Base-by-base conservation (phyloP, 2,329 filamentous ascomycete species). In the Hypomyces perniciosus region DNA sequence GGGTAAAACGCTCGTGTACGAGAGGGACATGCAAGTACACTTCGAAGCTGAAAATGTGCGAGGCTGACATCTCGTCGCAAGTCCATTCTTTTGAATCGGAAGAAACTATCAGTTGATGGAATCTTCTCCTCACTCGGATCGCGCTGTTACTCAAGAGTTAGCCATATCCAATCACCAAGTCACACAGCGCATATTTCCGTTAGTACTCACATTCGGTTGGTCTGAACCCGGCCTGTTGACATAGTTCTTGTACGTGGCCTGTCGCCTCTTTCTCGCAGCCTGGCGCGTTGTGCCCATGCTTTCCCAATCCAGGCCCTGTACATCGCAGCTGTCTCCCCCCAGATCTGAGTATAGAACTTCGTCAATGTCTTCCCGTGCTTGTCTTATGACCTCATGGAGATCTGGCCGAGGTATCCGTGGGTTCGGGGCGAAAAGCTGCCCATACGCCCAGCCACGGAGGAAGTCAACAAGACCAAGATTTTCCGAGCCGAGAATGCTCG, bases 1-100 rank as follows among this genome's bases (percentile, higher is more conserved):
- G 81, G 76, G 58, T 84, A 85, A 60, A 79, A 85, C 7, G 74
- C 72, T 39, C 77, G 75, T 6, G 75, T 77, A 31, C 76, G 72
- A 7, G 78, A 79, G 5, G 78, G 72, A 58, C 76, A 77, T 2
- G 79, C 79, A 20, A 86, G 66, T 12, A 84, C 70, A 58, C 83
- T 84, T 40, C 83, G 79, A 9, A 86, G 70, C 61, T 86, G 83
- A 54, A 85, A 86, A 65, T 86, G 83, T n/a, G 79, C 71, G 13
- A 85, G 65, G 54, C 75, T 70, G 27, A 81, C 69, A 46, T 81
- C 71, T 20, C 70, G 71, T 42, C 74, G 71, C 39, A 84, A 70
- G 54, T 78, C 72, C 73, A 83, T 82, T 37, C 69, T 72, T 38
- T 72, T 73, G 60, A 84, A 86, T 46, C 74, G 72, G 60, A 84